Conservation (phyloP, 192 early-diverging fungal genomes). For the Linnemannia zychae region DNA sequence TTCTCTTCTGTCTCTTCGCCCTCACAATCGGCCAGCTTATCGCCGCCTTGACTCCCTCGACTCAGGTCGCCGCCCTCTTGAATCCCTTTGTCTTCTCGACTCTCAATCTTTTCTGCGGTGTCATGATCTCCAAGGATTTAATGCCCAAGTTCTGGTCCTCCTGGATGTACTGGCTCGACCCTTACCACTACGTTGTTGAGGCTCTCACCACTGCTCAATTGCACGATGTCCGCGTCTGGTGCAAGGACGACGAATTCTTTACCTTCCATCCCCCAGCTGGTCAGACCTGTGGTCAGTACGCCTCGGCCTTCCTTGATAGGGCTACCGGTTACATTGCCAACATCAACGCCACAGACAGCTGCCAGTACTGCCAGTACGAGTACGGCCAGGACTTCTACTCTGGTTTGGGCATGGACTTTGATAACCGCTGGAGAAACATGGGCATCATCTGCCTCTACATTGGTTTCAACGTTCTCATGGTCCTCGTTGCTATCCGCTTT, state of each 20-base stretch:
- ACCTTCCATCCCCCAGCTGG: constrained; percentile 67
- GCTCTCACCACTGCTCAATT: constrained; percentile 71
- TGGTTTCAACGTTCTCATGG: constrained; percentile 63
- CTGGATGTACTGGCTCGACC: constrained; percentile 80
- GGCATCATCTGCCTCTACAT: constrained; percentile 71
- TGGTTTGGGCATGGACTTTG: constrained; percentile 60
- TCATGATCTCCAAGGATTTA: constrained; percentile 70
- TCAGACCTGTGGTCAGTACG: constrained; percentile 75
- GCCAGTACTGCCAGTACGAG: constrained; percentile 74
- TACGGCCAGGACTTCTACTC: constrained; percentile 70
- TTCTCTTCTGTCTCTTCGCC: constrained; percentile 74
- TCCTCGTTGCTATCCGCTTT: constrained; percentile 56
- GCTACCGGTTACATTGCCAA: constrained; percentile 74
- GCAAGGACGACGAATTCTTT: constrained; percentile 65
- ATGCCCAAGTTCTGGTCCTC: constrained; percentile 80
- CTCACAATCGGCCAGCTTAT: constrained; percentile 80
- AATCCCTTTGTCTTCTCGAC: constrained; percentile 78
- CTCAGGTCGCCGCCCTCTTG: constrained; percentile 71
- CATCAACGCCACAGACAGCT: constrained; percentile 62
- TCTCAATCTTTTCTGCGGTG: constrained; percentile 79
- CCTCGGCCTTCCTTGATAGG: constrained; percentile 62
- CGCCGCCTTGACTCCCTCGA: constrained; percentile 73
- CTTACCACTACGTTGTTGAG: constrained; percentile 79
- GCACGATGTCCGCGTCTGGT: constrained; percentile 59
- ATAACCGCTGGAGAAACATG: constrained; percentile 78